Conservation (phyloP, 768 basidiomycete genomes). For the Naematelia aurantialba region DNA sequence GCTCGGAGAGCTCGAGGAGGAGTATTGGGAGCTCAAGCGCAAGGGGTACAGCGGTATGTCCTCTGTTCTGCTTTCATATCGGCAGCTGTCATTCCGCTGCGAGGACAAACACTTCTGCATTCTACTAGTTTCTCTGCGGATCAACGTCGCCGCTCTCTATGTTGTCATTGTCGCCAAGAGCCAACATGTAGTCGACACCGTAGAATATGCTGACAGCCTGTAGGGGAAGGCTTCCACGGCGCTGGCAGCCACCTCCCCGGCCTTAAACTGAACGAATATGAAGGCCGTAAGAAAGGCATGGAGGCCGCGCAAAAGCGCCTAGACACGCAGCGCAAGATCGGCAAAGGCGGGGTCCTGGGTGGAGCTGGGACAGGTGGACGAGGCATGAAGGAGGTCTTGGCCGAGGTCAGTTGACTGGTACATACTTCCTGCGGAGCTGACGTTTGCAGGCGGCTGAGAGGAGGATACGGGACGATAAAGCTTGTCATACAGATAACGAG, state of each 20-base stretch:
- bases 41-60: conserved; percentile 69
- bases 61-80: too few species aligned
- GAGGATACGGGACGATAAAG: conserved; percentile 66
- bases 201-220: conserved; percentile 7
- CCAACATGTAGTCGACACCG: background rate
- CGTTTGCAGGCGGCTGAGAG: conserved; percentile 79
- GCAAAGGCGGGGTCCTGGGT: conserved; percentile 60
- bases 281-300: conserved; percentile 65
- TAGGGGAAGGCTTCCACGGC: conserved; percentile 81
- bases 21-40: conserved; percentile 72
- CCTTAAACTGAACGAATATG: conserved; percentile 64
- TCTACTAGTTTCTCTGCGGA: too few species aligned
- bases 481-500: conserved; percentile 55
- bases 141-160: too few species aligned
- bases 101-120: too few species aligned
- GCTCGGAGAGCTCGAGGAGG: conserved; percentile 66
- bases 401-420: conserved; percentile 55
- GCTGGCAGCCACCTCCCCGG: conserved; percentile 66
- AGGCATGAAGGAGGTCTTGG: conserved; percentile 69
- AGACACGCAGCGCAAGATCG: conserved; percentile 55
- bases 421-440: background rate
- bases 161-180: too few species aligned
- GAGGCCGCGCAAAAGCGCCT: conserved; percentile 75
- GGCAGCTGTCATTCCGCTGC: too few species aligned
- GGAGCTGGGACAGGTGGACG: conserved; percentile 54